phyloP scores from a whole-genome alignment of 306 rosid species.

The Bauhinia variegata region DNA sequence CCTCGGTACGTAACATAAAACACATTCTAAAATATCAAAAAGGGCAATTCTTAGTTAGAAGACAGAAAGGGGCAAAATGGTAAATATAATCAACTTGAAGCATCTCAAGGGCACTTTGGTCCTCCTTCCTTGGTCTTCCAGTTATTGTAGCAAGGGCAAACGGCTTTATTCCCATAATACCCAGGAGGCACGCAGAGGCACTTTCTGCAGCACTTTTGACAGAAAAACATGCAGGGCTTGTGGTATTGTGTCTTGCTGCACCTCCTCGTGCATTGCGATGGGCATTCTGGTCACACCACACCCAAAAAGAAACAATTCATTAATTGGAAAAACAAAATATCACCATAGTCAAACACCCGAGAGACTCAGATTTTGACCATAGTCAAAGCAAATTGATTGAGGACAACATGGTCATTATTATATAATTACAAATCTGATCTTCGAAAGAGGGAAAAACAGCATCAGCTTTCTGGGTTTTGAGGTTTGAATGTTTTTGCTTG shows the following conservation, averaged over 20 bases:
- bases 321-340: not conserved
- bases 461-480: not conserved
- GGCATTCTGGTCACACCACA: constrained; percentile 71
- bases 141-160: constrained; percentile 93
- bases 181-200: constrained; percentile 94
- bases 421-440: not conserved
- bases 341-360: constrained; percentile 17
- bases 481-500: not conserved
- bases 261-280: constrained; percentile 68
- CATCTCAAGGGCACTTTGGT: constrained; percentile 80
- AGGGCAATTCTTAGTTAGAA: too few relatives aligned
- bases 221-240: constrained; percentile 89
- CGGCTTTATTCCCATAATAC: constrained; percentile 80
- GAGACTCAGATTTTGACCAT: constrained; percentile 31
- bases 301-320: not conserved
- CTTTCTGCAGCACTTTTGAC: constrained; percentile 81
- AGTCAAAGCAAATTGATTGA: constrained; percentile 3
- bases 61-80: too few relatives aligned
- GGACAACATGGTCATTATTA: not conserved
- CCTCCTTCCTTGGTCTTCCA: constrained; percentile 96
- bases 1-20: constrained; percentile 12
- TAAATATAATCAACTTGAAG: not conserved
- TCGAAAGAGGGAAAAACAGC: not conserved
- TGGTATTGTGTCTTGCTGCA: constrained; percentile 77
- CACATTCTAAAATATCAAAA: not conserved